phyloP scores from a whole-genome alignment of 176 grass and related monocot genomes.

The Thinopyrum elongatum region DNA sequence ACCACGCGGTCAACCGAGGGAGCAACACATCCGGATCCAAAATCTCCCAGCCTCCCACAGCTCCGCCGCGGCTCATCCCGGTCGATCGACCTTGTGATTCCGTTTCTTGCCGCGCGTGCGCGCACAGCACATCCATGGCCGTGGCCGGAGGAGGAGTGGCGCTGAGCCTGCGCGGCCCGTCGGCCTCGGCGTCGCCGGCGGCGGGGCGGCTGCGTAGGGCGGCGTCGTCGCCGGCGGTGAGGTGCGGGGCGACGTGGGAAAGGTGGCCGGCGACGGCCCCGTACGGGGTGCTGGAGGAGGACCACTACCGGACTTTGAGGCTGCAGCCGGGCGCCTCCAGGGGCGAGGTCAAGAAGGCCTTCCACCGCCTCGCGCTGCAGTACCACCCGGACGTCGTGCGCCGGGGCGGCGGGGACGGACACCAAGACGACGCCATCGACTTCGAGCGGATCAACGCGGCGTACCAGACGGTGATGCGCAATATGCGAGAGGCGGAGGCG shows the following conservation, averaged over 20 bases:
- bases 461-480: constrained; percentile 44
- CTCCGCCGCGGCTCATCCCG: not conserved
- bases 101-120: not conserved
- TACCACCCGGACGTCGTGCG: constrained; percentile 36
- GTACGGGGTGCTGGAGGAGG: not conserved
- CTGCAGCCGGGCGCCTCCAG: constrained; percentile 35
- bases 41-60: not conserved
- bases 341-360: constrained; percentile 59
- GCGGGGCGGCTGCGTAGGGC: not conserved
- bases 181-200: not conserved
- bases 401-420: not conserved
- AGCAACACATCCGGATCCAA: not conserved
- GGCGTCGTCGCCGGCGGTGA: not conserved
- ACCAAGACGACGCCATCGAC: not conserved
- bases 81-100: no score
- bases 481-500: constrained; percentile 37
- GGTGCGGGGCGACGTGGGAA: not conserved
- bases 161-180: not conserved
- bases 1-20: not conserved
- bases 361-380: constrained; percentile 52
- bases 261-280: constrained; percentile 10
- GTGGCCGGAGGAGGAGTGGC: not conserved
- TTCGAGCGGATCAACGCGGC: constrained; percentile 45
- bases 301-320: constrained; percentile 43
- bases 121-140: constrained; percentile 4